These are phyloP conservation scores for Nakazawaea molendinolei DNA, from an alignment of 805 yeast species.

Conservation along the genomic window DNA sequence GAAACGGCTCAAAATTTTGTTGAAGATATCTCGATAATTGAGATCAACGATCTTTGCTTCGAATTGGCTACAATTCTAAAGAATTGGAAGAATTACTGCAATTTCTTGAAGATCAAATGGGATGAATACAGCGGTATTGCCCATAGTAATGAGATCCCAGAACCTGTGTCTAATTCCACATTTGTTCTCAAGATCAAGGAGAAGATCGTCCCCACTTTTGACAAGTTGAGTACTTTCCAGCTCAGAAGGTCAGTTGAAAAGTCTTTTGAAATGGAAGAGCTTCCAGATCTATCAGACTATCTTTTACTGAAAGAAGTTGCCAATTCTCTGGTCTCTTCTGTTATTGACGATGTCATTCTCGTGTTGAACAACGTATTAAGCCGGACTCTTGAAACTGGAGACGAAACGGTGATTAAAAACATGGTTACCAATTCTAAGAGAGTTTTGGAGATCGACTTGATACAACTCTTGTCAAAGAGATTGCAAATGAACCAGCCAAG, in stretches of 20 bases:
- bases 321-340: constrained; percentile 58
- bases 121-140: constrained; percentile 30
- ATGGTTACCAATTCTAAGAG: constrained; percentile 51
- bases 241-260: constrained; percentile 75
- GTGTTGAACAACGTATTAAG: constrained; percentile 62
- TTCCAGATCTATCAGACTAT: constrained; percentile 48
- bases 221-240: constrained; percentile 55
- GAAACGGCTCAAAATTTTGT: constrained; percentile 24
- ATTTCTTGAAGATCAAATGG: constrained; percentile 68
- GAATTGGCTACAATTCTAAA: constrained; percentile 76
- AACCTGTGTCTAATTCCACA: constrained; percentile 44
- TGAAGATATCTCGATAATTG: constrained; percentile 47
- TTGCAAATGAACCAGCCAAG: constrained; percentile 38
- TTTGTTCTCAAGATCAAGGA: constrained; percentile 49
- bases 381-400: constrained; percentile 68
- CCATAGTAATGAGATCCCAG: constrained; percentile 32
- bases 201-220: constrained; percentile 56
- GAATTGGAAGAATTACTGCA: constrained; percentile 78
- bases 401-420: constrained; percentile 44
- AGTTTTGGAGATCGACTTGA: constrained; percentile 56
- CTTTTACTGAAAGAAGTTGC: constrained; percentile 15
- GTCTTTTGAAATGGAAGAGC: constrained; percentile 71
- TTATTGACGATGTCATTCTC: constrained; percentile 78
- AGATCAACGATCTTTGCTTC: constrained; percentile 56
- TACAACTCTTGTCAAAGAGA: constrained; percentile 46